Base-by-base conservation (phyloP, 768 basidiomycete species). In the Boletus pseudo-olivaceus region DNA sequence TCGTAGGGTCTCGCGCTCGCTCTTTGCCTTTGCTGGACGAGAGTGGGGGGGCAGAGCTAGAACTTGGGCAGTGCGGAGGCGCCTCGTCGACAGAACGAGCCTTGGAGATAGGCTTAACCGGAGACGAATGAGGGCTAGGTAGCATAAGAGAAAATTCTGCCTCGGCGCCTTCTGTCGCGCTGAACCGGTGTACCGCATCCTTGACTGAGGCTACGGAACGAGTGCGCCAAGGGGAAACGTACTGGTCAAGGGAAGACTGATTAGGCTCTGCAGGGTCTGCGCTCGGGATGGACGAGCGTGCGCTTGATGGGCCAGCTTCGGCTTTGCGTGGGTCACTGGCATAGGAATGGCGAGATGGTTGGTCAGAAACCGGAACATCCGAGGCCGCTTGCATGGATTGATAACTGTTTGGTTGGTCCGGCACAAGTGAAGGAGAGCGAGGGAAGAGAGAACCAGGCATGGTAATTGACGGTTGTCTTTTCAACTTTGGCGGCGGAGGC, bases 391-490 rank as follows among this genome's bases (percentile, higher is more conserved):
- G 56, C 17, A 4, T 45, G 41, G 0, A 17, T 6, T 30, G 58
- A 30, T 32, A 14, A 4, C 27, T n/a, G 19, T 26, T 15, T 23
- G 17, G 37, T 20, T 74, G 73, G 27, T 67, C 66, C 7, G 83
- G 82, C 30, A 83, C 72, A 12, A 83, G 73, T n/a, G 88, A 88
- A 0, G 82, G 78, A 0, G 90, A 88, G 9, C 87, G 83, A 5
- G 88, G 82, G 63, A 84, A 88, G 12, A 92, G 79, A 1, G 90
- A 80, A 8, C 89, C 90, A 20, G 89, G 90, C 89, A 92, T 92
- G 1, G 83, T 84, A 0, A 78, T 62, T 3, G 81, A 82, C 8
- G 72, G 71, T n/a, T 67, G 57, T 39, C 62, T 69, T 34, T 53
- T 67, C 45, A 69, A 38, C 49, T 43, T 72, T 12, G 67, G 74